Evolutionary conservation across 345 rosid genomes (phyloP), one percentile per base, ranked within the genome.

Genomic region (Nasturtium officinale): DNA sequence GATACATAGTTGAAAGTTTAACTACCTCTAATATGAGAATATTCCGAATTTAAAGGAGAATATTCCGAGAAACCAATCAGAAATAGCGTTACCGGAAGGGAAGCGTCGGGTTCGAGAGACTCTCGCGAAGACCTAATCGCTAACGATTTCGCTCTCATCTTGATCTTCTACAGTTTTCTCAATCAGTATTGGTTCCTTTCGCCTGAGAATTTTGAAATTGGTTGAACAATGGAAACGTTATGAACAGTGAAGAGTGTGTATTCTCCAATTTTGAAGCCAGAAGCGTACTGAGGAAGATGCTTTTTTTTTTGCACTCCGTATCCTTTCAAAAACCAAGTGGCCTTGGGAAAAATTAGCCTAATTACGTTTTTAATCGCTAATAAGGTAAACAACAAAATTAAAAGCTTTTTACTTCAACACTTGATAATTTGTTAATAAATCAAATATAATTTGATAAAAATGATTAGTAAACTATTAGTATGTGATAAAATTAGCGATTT

Each of bases 71-170:
- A 65, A 7, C 29, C 33, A 30, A 18, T 37, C 17, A 21, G 45
- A 66, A 29, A 9, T 37, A 74, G 55, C 15, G 53, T 42, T 61
- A 75, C 74, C 69, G 63, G 69, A 43, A 11, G 33, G 9, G 72
- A 9, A 21, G 59, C 23, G 13, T 5, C 20, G 6, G 69, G 78
- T 30, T 68, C 50, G 30, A 51, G 55, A 23, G 57, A 60, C 17
- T 11, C 45, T 48, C 40, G 74, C 20, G 56, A 60, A 50, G 56
- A 52, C 63, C 58, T 68, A 52, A 61, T 29, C 42, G 28, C 21
- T 51, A 60, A 52, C 33, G 78, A 61, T 53, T 75, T 67, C 16
- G 25, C 7, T 52, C 56, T 75, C 78, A 67, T 67, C 38, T 51
- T 30, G 7, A 59, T 74, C 40, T 47, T 66, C 45, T 43, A 37